Percentiles rank a stretch among this genome's conserved stretches.
Conservation (phyloP, 1,284 basidiomycete genomes). For the Malassezia restricta region DNA sequence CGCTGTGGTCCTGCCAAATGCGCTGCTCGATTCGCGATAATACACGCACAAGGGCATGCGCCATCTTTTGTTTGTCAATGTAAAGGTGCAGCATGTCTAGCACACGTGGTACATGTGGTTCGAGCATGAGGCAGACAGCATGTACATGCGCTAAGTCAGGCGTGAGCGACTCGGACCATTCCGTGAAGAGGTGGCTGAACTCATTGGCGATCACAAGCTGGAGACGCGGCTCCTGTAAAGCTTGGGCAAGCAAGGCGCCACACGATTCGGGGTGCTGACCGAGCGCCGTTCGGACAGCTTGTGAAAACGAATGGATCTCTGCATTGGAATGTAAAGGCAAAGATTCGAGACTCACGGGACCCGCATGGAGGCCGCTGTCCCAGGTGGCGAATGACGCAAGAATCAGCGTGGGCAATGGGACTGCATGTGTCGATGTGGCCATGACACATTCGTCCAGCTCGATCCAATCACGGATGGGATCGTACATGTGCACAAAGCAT, state of each 20-base stretch:
- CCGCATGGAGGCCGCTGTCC: neutral
- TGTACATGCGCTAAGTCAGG: neutral
- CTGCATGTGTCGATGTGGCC: neutral
- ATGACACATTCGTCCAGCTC: neutral
- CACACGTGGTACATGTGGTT: neutral
- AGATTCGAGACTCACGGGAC: neutral
- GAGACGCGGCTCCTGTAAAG: neutral
- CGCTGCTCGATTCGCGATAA: neutral
- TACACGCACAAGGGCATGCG: neutral
- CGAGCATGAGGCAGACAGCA: neutral
- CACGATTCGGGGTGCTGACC: neutral
- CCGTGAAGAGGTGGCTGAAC: neutral
- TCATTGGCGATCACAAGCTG: neutral
- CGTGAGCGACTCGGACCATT: neutral
- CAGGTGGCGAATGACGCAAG: neutral
- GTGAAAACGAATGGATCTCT: neutral
- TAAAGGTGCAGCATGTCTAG: slow-evolving; percentile 3
- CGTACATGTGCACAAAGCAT: neutral
- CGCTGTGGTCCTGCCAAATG: slow-evolving; percentile 1
- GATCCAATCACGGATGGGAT: neutral
- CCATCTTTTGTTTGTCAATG: neutral
- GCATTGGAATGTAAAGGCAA: neutral
- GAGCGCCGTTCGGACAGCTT: neutral
- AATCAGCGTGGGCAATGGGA: neutral
- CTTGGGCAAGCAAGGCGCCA: neutral